Evolutionary conservation across 495 filamentous ascomycete species (phyloP), one percentile per base, ranked within the genome.

Genomic region (Talaromyces proteolyticus): DNA sequence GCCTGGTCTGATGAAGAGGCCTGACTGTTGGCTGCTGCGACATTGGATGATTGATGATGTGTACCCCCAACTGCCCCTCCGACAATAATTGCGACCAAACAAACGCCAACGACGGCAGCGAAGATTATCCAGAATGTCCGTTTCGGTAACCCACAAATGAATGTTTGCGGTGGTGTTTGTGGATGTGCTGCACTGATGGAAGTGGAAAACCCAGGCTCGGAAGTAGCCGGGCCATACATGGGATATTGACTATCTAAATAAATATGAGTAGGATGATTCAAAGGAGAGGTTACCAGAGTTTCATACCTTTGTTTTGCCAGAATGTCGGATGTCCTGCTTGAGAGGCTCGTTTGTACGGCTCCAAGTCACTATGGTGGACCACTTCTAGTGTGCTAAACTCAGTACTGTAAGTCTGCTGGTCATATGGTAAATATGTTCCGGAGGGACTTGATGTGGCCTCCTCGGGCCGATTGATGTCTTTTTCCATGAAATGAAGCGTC

Each of bases 111-210:
- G 2, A 45, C 26, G 18, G 26, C 43, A 7, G 22, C 20, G 26
- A 45, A 45, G 17, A 45, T 25, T 7, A 45, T 45, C 43, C 43
- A 45, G 19, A 45, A 45, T 18, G 22, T 23, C 6, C n/a, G 23
- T 18, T 45, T 23, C 43, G 43, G 43, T 17, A 45, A 25, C n/a
- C 43, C 43, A 11, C 43, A 45, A 25, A 45, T 45, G 8, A 34
- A 10, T 14, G 8, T 14, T 4, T 34, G 29, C 14, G 29, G 14
- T 8, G 29, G 4, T 8, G 29, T 8, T 34, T 34, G 29, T 34
- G 1, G 29, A 10, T 8, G 29, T 34, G 29, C 8, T 34, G 29
- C 8, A 34, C 14, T 14, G 4, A 34, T 34, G 29, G 29, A 14
- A 34, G 1, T 34, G 4, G 29, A 2, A 34, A 8, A 10, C 8